phyloP scores from a whole-genome alignment of 441 rosid species.

The Mallotus repandus region DNA sequence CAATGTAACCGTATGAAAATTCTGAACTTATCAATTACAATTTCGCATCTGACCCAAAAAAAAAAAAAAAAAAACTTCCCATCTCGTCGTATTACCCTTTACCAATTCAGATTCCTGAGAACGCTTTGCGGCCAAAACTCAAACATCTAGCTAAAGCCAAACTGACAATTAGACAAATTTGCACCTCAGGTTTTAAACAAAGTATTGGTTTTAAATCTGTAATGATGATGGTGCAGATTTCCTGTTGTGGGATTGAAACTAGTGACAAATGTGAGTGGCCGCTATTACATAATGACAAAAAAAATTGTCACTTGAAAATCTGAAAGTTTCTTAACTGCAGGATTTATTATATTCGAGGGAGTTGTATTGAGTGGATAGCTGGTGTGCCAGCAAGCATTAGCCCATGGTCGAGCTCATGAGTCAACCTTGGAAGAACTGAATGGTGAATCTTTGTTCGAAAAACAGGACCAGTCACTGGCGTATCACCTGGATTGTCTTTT shows the following conservation, averaged over 20 bases:
- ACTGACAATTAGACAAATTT: too few relatives aligned
- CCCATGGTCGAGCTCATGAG: constrained; percentile 18
- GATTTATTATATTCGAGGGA: constrained; percentile 20
- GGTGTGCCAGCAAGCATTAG: constrained; percentile 23
- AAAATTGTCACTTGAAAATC: neutral
- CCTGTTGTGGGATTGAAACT: too few relatives aligned
- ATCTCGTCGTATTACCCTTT: neutral
- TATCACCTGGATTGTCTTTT: constrained; percentile 32
- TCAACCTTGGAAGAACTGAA: constrained; percentile 36
- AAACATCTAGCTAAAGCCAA: too few relatives aligned
- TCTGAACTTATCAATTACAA: neutral
- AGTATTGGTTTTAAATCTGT: too few relatives aligned
- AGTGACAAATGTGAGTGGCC: neutral
- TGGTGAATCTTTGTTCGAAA: constrained; percentile 35
- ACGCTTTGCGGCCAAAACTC: neutral
- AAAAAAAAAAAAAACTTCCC: neutral
- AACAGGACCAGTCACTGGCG: constrained; percentile 27
- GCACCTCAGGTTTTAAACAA: too few relatives aligned
- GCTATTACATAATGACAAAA: neutral
- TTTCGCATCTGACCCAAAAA: neutral
- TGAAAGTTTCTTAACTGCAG: constrained; percentile 23
- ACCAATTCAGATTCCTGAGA: neutral
- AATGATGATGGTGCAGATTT: too few relatives aligned
- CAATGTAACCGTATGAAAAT: neutral
- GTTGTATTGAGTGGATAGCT: constrained; percentile 15